Evolutionary conservation across 73 alveolate genomes (phyloP), one percentile per base, ranked within the genome.

Genomic region (Urostyla sp.): DNA sequence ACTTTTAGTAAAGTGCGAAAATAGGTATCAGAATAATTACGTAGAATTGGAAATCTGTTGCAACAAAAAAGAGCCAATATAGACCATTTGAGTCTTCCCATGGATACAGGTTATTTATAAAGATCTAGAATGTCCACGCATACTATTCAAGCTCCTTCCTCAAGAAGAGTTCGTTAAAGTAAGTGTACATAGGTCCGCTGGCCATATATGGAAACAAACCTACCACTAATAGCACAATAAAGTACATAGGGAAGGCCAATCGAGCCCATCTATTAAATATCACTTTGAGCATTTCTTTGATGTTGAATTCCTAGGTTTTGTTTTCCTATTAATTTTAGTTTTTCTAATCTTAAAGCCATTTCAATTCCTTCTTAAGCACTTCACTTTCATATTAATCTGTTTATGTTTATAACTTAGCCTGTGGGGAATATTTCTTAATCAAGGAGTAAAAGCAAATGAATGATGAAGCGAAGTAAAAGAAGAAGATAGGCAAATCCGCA

Each of bases 191-290:
- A n/a, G 83, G 83, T 18, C 83, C 83, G 1, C 66, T 13, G 23
- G 72, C 83, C 28, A 69, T 16, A 36, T 2, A 69, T 24, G 20
- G 24, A 46, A 69, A 69, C 31, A 69, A 28, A 18, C 57, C 34
- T 55, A 69, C 16, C 8, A 54, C 24, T 24, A 69, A 69, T 7
- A 48, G 20, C 23, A 69, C 3, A 1, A 69, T 59, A 0, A 69
- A 46, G 26, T 69, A 69, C 15, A 69, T 69, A 2, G 83, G 83
- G 55, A 69, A 69, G 26, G 83, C 83, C 1, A 69, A 55, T 69
- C 83, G 44, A 7, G 49, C 40, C 83, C 83, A 69, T 45, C 83
- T 45, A n/a, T 52, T 54, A 0, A 69, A 8, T 16, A 69, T 31
- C 34, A 46, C 26, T 49, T 69, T 69, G 45, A 49, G 30, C 4